Percentiles rank a stretch among this genome's conserved stretches.
phyloP scores from a whole-genome alignment of 495 filamentous ascomycete genomes.

The Annulohypoxylon bovei region DNA sequence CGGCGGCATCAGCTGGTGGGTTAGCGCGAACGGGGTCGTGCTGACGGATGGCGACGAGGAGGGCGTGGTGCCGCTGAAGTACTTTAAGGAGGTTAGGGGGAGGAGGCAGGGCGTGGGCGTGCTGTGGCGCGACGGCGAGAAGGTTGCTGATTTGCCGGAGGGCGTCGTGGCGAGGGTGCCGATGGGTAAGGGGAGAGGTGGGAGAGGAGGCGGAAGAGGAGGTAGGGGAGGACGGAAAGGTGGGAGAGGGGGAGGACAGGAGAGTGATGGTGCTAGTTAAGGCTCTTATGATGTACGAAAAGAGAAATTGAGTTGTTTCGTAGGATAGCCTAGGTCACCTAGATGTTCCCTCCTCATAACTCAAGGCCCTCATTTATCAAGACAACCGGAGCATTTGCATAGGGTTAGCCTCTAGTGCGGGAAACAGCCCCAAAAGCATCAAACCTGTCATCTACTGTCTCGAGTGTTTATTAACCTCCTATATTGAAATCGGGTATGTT shows the following conservation, averaged over 20 bases:
- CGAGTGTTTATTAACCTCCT: too few species aligned
- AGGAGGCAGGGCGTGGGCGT: constrained; percentile 66
- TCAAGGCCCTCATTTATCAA: not conserved
- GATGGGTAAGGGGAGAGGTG: constrained; percentile 54
- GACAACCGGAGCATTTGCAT: not conserved
- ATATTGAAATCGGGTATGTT: too few species aligned
- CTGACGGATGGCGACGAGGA: constrained; percentile 61
- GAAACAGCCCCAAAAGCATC: too few species aligned
- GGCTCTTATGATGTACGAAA: not conserved
- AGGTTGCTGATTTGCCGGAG: constrained; percentile 65
- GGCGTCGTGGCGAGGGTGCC: constrained; percentile 54
- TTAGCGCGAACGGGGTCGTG: constrained; percentile 84
- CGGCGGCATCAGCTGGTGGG: constrained; percentile 79
- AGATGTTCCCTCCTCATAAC: too few species aligned
- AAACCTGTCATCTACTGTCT: too few species aligned
- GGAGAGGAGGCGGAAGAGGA: constrained; percentile 36
- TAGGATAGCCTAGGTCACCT: too few species aligned
- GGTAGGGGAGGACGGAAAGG: constrained; percentile 29
- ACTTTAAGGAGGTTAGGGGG: constrained; percentile 67
- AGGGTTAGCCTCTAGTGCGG: not conserved
- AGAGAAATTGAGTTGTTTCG: not conserved
- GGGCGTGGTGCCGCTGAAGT: constrained; percentile 56
- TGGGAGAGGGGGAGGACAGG: constrained; percentile 7
- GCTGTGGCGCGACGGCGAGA: constrained; percentile 71
- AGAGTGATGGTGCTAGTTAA: not conserved